Base-by-base conservation (phyloP, 257 asterid species). In the Solanum tacnaense region DNA sequence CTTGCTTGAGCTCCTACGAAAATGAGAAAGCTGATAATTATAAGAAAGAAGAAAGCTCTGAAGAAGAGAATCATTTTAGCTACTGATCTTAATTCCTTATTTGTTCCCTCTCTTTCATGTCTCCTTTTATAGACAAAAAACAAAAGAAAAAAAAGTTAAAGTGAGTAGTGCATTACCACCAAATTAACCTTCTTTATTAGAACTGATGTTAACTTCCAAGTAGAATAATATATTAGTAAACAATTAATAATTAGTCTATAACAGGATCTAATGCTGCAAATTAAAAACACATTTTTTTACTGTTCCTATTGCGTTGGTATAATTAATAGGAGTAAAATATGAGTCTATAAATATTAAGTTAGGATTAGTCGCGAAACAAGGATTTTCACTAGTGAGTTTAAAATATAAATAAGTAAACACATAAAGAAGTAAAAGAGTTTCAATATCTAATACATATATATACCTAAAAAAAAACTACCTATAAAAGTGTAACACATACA, bases 1-100 rank as follows among this genome's bases (percentile, higher is more conserved):
- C 88, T 88, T 75, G 92, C 89, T n/a, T 87, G 73, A 87, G 67
- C 46, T 76, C 86, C 87, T 39, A 56, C 10, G 18, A 78, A 52
- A 29, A 82, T 35, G 39, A 86, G 31, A 21, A 90, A 72, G 20
- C 10, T 84, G 12, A 86, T 15, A 62, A 62, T 68, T 29, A 27
- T 29, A 23, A 90, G 75, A 49, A 84, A 36, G 62, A 86, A 25
- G 32, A 13, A 39, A 52, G 84, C 38, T 32, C 35, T 84, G 9
- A 39, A 20, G 29, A 76, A 39, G 56, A 34, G 16, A 10, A 68
- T 62, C 56, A 39, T 29, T 32, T 35, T 39, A 29, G 67, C 25
- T 18, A 41, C 31, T 9, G 35, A 25, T 15, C 11, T n/a, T n/a
- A 3, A 0, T 15, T 71, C 5, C 13, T 71, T 71, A 15, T 32